A percentile compares a stretch with the other conserved stretches of the same genome.
These are phyloP conservation scores for Corynascus novoguineensis DNA, from an alignment of 495 filamentous ascomycete genomes.

Conservation along the genomic window DNA sequence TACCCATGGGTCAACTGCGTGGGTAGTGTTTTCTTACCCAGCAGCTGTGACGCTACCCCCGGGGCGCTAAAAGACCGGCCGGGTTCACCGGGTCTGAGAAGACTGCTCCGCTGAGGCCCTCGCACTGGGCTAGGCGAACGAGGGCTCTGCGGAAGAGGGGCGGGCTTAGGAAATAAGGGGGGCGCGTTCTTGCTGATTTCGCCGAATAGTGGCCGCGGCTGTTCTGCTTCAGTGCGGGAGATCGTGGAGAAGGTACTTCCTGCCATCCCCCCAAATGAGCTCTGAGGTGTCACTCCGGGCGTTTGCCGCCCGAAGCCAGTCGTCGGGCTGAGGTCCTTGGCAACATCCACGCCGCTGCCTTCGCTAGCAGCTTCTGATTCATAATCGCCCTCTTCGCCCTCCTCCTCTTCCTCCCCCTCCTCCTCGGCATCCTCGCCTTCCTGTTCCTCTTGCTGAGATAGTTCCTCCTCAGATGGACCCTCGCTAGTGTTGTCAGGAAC, in stretches of 20 bases:
- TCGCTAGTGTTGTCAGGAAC: slow-evolving; percentile 25
- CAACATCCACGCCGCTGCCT: slow-evolving; percentile 59
- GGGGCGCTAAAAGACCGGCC: slow-evolving; percentile 56
- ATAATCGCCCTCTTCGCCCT: slow-evolving; percentile 35
- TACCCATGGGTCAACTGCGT: slow-evolving; percentile 15
- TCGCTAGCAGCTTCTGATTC: slow-evolving; percentile 46
- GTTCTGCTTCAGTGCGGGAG: slow-evolving; percentile 43
- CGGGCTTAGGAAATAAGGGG: slow-evolving; percentile 54
- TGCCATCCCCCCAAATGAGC: slow-evolving; percentile 56
- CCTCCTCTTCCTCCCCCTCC: slow-evolving; percentile 22
- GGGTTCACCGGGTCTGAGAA: slow-evolving; percentile 44
- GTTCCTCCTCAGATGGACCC: slow-evolving; percentile 24
- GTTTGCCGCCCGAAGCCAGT: slow-evolving; percentile 43
- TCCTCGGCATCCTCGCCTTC: slow-evolving; percentile 35
- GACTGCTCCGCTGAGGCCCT: slow-evolving; percentile 39
- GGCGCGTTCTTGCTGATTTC: slow-evolving; percentile 51
- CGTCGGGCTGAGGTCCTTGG: slow-evolving; percentile 60
- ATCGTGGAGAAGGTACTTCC: slow-evolving; percentile 41
- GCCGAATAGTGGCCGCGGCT: slow-evolving; percentile 54
- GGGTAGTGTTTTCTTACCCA: slow-evolving; percentile 31
- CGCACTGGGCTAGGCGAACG: slow-evolving; percentile 78
- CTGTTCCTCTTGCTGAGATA: slow-evolving; percentile 24
- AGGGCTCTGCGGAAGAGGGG: slow-evolving; percentile 54
- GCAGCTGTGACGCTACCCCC: slow-evolving; percentile 42
- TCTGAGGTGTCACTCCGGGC: slow-evolving; percentile 57